Evolutionary conservation across 352 stramenopile species (phyloP).

Genomic region (Phytophthora pinifolia): DNA sequence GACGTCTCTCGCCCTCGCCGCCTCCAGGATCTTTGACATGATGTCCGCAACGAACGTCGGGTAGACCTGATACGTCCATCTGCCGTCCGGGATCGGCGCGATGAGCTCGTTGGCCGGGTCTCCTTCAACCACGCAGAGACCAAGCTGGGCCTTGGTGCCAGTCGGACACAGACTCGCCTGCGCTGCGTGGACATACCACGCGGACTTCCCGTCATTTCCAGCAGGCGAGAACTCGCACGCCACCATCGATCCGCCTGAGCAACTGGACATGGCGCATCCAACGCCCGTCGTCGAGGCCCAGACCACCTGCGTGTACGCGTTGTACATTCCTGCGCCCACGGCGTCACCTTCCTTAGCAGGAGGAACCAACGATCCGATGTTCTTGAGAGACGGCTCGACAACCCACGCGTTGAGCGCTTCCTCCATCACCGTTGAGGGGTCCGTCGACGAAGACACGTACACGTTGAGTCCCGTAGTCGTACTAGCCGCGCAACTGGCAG

Average conservation of each 20-base stretch:
- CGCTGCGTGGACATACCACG: constrained; percentile 60
- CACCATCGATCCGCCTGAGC: constrained; percentile 40
- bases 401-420: constrained; percentile 59
- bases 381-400: constrained; percentile 36
- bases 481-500: constrained; percentile 37
- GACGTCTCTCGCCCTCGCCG: constrained; percentile 27
- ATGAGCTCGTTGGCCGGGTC: constrained; percentile 56
- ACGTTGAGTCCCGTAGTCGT: constrained; percentile 51
- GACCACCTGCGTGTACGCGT: constrained; percentile 74
- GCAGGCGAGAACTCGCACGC: constrained; percentile 64
- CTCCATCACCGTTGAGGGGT: constrained; percentile 41
- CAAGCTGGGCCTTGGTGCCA: constrained; percentile 38
- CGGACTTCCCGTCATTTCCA: constrained; percentile 52
- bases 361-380: constrained; percentile 29
- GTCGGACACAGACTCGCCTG: constrained; percentile 47
- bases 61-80: constrained; percentile 56
- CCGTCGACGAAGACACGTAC: constrained; percentile 35
- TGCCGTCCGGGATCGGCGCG: constrained; percentile 52
- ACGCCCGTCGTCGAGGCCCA: constrained; percentile 66
- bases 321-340: constrained; percentile 64
- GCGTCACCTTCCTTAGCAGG: constrained; percentile 34
- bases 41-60: constrained; percentile 50
- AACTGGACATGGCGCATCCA: constrained; percentile 60
- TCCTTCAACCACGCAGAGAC: constrained; percentile 55
- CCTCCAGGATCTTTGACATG: constrained; percentile 45